Base-by-base conservation (phyloP, 202 grass and related monocot genomes). In the Saccharum hybrid region DNA sequence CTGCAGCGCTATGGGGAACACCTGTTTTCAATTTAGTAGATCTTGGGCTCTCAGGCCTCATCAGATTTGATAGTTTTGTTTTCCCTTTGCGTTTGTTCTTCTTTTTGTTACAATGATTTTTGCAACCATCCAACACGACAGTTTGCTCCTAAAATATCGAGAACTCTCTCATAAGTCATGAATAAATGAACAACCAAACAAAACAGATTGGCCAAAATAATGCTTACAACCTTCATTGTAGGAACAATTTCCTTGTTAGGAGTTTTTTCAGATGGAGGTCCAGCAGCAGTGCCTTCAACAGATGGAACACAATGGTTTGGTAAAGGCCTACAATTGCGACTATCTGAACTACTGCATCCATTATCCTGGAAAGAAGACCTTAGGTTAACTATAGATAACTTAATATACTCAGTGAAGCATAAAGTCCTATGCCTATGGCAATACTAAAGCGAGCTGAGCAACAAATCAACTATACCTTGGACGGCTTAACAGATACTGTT, bases 21-120 rank as follows among this genome's bases (percentile, higher is more conserved):
- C 2, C 62, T 62, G 77, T 87, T 75, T 88, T 94, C 56, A 72
- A 48, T 78, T 81, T 89, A 30, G 76, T 83, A 81, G 83, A 67
- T 88, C 72, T 83, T 86, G 71, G 63, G 43, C 80, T 76, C 87
- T 84, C 81, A 74, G 82, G 63, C 87, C 75, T 86, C 65, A 33
- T 60, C 33, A 76, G 78, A 82, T 76, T 76, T 37, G 87, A 74
- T 66, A 51, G 49, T 88, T 93, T 98, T 83, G 78, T 81, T 89
- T 90, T 98, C 78, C 87, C 93, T 94, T 89, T 98, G 69, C 89
- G 85, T 79, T 86, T 91, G 79, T 83, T 91, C 89, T 90, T 98
- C 82, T 90, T 95, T 87, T 94, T 98, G 81, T 65, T 82, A 67
- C 79, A 76, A 23, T 82, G 80, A 78, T 68, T 87, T 72, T 86